A percentile compares a stretch with the other conserved stretches of the same genome.
These are phyloP conservation scores for Picochlorum costavermella DNA, from an alignment of 139 green algal genomes.

Conservation along the genomic window DNA sequence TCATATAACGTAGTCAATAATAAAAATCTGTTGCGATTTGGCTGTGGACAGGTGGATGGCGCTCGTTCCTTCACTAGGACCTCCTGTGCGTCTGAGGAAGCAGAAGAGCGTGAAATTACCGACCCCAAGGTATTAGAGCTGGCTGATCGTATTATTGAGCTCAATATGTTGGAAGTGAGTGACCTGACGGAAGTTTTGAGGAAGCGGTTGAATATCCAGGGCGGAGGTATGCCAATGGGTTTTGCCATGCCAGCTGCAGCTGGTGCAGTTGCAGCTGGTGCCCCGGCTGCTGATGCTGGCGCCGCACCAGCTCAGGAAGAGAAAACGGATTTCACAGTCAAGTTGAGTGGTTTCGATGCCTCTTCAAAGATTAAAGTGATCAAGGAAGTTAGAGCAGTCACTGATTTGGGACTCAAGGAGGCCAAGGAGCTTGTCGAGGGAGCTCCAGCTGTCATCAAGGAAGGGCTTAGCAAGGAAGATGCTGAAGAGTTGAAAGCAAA, in stretches of 20 bases:
- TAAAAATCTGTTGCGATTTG: too few relatives aligned
- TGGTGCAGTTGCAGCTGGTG: not conserved
- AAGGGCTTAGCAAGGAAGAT: conserved; percentile 85
- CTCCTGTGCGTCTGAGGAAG: not conserved
- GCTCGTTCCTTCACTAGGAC: not conserved
- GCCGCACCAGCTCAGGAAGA: conserved; percentile 38
- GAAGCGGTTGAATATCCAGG: conserved; percentile 52
- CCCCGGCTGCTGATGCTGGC: not conserved
- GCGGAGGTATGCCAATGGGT: conserved; percentile 36
- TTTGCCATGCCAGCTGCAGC: conserved; percentile 30
- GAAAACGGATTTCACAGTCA: conserved; percentile 93
- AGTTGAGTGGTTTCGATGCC: conserved; percentile 85
- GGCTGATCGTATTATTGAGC: conserved; percentile 55
- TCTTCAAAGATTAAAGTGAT: conserved; percentile 98
- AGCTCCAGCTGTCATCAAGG: conserved; percentile 80
- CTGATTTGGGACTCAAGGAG: conserved; percentile 93
- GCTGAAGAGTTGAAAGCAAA: conserved; percentile 88
- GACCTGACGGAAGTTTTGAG: conserved; percentile 64
- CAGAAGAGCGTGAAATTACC: conserved; percentile 24
- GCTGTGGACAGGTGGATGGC: not conserved
- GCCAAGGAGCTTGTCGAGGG: conserved; percentile 98
- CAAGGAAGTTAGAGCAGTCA: conserved; percentile 92
- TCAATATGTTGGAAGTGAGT: conserved; percentile 68
- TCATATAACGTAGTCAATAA: too few relatives aligned
- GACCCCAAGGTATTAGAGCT: conserved; percentile 39